These are phyloP conservation scores for Hypholoma fasciculare DNA, from an alignment of 768 basidiomycete genomes.

Conservation along the genomic window DNA sequence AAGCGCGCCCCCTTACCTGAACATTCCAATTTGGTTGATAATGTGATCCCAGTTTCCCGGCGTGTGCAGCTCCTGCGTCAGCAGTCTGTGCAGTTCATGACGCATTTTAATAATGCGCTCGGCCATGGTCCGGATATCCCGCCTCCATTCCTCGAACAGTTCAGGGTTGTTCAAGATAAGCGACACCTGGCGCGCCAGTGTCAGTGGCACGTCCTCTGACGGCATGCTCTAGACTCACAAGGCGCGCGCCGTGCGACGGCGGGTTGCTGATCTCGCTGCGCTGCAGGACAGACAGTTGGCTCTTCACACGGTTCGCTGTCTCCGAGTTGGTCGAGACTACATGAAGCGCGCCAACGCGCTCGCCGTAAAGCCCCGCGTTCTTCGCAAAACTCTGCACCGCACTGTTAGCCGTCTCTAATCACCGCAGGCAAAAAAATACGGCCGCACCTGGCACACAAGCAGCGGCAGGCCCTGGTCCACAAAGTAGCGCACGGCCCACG, in stretches of 20 bases:
- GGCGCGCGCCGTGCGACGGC: conserved; percentile 85
- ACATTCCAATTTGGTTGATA: conserved; percentile 95
- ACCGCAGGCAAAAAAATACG: conserved; percentile 1
- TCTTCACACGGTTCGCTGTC: conserved; percentile 71
- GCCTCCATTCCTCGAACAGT: conserved; percentile 87
- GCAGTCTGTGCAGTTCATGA: conserved; percentile 65
- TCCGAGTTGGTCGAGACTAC: conserved; percentile 67
- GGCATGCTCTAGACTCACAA: conserved; percentile 56
- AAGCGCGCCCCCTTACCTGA: conserved; percentile 54
- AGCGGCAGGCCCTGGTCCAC: conserved; percentile 70
- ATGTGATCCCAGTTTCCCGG: conserved; percentile 98
- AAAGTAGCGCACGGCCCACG: conserved; percentile 90
- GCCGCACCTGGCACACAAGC: conserved; percentile 82
- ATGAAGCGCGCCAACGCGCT: conserved; percentile 94
- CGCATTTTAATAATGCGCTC: conserved; percentile 93
- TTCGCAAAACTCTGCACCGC: conserved; percentile 85
- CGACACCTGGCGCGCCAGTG: conserved; percentile 49
- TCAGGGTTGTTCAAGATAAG: conserved; percentile 75
- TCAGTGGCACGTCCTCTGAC: background rate
- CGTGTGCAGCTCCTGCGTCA: conserved; percentile 79
- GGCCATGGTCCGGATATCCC: conserved; percentile 91
- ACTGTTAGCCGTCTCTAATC: background rate
- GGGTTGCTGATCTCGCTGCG: conserved; percentile 96
- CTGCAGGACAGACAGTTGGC: conserved; percentile 89
- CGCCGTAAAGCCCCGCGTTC: conserved; percentile 94